These are phyloP conservation scores for Candida michaelii DNA, from an alignment of 805 yeast genomes.

Conservation along the genomic window DNA sequence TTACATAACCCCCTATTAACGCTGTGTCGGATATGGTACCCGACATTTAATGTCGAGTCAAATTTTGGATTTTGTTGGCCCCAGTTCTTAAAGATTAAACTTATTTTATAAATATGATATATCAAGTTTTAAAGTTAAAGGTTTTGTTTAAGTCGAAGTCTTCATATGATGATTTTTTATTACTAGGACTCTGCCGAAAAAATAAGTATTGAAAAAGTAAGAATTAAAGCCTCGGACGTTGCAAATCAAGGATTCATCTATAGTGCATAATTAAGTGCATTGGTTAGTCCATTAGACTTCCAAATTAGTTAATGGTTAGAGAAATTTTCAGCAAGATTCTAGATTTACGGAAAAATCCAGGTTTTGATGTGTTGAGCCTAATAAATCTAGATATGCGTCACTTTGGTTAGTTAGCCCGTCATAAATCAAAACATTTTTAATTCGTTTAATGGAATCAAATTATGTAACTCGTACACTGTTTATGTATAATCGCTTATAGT, in stretches of 20 bases:
- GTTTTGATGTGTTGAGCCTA: neutral
- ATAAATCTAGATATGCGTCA: neutral
- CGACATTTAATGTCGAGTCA: constrained; percentile 1
- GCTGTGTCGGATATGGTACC: neutral
- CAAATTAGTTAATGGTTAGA: neutral
- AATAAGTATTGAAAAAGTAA: too few relatives aligned
- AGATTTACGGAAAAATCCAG: constrained; percentile 3
- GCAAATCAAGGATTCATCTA: neutral
- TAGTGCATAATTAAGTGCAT: neutral
- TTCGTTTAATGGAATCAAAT: too few relatives aligned
- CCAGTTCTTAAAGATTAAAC: too few relatives aligned
- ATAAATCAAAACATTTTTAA: too few relatives aligned
- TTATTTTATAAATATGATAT: too few relatives aligned
- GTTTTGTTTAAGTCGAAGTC: too few relatives aligned
- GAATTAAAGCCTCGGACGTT: too few relatives aligned
- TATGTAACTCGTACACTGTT: neutral
- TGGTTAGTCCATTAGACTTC: constrained; percentile 2
- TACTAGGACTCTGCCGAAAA: too few relatives aligned
- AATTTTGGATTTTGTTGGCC: too few relatives aligned
- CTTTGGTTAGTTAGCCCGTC: neutral
- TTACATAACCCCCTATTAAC: constrained; percentile 1
- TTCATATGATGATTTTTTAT: too few relatives aligned
- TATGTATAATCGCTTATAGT: neutral
- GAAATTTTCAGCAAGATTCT: neutral
- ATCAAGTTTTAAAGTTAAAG: too few relatives aligned